Evolutionary conservation across 441 rosid genomes (phyloP).

Genomic region (Adansonia rubrostipa): DNA sequence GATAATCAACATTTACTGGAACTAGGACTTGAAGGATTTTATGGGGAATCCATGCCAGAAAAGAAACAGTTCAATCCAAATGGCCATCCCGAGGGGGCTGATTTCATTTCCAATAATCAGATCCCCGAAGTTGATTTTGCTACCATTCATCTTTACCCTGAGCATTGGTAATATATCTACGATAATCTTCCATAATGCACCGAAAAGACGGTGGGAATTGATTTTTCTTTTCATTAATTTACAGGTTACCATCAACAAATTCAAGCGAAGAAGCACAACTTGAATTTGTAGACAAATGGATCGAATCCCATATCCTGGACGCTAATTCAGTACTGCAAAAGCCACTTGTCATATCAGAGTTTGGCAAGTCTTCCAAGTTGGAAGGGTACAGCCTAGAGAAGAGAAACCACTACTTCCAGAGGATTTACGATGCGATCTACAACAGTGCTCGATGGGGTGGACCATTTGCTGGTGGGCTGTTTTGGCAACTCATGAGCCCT

Average conservation of each 20-base stretch:
- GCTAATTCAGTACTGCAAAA: conserved; percentile 40
- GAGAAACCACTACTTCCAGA: conserved; percentile 46
- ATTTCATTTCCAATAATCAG: conserved; percentile 51
- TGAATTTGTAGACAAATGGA: conserved; percentile 50
- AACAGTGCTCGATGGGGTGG: conserved; percentile 42
- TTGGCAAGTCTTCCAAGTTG: conserved; percentile 49
- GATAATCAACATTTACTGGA: conserved; percentile 43
- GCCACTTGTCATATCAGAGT: conserved; percentile 51
- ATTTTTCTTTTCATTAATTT: neutral
- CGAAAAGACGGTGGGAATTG: neutral
- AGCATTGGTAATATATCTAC: conserved; percentile 45
- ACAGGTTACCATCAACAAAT: conserved; percentile 40
- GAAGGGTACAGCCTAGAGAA: conserved; percentile 43
- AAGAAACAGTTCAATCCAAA: conserved; percentile 44
- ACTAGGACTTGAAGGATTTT: conserved; percentile 55
- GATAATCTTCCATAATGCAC: neutral
- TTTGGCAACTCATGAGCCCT: conserved; percentile 52
- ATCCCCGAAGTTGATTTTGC: conserved; percentile 45
- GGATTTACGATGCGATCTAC: conserved; percentile 45
- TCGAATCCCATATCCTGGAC: conserved; percentile 44
- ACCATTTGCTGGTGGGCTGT: conserved; percentile 48
- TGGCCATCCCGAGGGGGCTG: conserved; percentile 30
- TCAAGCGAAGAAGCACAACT: conserved; percentile 31
- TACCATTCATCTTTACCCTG: conserved; percentile 59
- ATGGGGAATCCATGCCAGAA: conserved; percentile 40